Conservation (phyloP, 139 green algal genomes). For the Chlamydomonas schloesseri region DNA sequence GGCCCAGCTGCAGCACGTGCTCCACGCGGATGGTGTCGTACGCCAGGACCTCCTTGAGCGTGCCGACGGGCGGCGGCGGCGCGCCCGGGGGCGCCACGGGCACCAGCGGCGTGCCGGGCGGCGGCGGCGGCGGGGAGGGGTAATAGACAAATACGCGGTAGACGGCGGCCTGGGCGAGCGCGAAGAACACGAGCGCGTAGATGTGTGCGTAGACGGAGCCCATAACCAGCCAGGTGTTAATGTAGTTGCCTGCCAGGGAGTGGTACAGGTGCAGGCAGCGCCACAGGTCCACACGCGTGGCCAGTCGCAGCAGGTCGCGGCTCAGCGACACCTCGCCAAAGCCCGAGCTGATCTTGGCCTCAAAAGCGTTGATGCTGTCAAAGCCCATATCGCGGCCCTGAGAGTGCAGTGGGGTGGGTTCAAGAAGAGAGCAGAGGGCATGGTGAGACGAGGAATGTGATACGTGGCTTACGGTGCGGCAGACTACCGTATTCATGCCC, state of each 20-base stretch:
- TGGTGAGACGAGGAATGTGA: no score
- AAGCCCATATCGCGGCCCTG: constrained; percentile 87
- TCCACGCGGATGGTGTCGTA: constrained; percentile 57
- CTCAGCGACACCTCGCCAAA: constrained; percentile 86
- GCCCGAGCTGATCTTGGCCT: constrained; percentile 84
- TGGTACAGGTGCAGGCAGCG: constrained; percentile 66
- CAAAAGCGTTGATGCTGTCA: constrained; percentile 90
- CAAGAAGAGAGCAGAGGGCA: no score
- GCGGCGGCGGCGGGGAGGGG: constrained; percentile 18
- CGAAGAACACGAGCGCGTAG: constrained; percentile 61
- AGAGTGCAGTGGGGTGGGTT: no score
- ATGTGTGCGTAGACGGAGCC: constrained; percentile 78
- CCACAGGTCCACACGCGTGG: constrained; percentile 77
- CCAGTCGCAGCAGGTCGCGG: constrained; percentile 82
- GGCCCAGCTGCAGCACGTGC: constrained; percentile 79
- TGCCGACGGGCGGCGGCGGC: not conserved
- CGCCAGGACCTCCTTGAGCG: constrained; percentile 50
- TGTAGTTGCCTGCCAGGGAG: constrained; percentile 77
- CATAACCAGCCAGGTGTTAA: constrained; percentile 84
- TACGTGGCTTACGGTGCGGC: no score
- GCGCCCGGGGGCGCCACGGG: not conserved
- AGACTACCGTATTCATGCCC: no score
- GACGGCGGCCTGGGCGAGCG: constrained; percentile 26
- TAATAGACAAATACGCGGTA: constrained; percentile 1
- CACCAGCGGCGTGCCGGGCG: not conserved